Percentiles rank a stretch among this genome's conserved stretches.
phyloP scores from a whole-genome alignment of 495 filamentous ascomycete genomes.

The Mytilinidion resinicola region DNA sequence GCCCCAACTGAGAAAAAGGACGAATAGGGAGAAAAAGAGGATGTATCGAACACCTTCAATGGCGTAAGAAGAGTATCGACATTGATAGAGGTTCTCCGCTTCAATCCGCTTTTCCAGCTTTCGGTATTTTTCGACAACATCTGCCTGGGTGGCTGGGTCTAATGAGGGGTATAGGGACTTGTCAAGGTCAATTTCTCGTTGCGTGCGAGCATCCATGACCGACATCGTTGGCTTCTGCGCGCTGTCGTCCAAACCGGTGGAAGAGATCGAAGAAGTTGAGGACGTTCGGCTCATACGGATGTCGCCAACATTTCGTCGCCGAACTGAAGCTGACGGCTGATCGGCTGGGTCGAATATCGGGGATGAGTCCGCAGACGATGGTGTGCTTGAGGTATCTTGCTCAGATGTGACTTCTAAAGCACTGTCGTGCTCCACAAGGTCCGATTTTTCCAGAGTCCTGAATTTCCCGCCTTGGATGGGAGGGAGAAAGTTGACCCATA shows the following conservation, averaged over 20 bases:
- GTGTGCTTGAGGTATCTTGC: slow-evolving; percentile 40
- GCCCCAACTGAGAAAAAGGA: slow-evolving; percentile 58
- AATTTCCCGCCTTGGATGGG: slow-evolving; percentile 91
- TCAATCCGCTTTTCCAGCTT: slow-evolving; percentile 62
- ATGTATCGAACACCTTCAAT: slow-evolving; percentile 71
- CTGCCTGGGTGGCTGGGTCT: slow-evolving; percentile 66
- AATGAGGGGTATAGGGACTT: slow-evolving; percentile 75
- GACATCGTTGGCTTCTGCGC: slow-evolving; percentile 47
- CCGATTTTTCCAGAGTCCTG: slow-evolving; percentile 45
- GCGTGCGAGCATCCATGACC: slow-evolving; percentile 68
- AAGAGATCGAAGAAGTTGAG: slow-evolving; percentile 43
- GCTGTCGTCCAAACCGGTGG: slow-evolving; percentile 37
- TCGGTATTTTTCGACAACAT: slow-evolving; percentile 76
- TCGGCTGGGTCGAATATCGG: slow-evolving; percentile 36
- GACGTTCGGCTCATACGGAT: slow-evolving; percentile 14
- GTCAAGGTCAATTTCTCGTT: slow-evolving; percentile 68
- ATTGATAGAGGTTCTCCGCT: slow-evolving; percentile 72
- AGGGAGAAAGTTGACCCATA: slow-evolving; percentile 83
- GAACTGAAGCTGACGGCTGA: slow-evolving; percentile 1
- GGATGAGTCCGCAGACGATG: slow-evolving; percentile 41
- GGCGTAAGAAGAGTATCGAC: slow-evolving; percentile 77
- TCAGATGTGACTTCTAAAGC: slow-evolving; percentile 33
- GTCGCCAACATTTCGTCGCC: slow-evolving; percentile 8
- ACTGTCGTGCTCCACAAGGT: slow-evolving; percentile 33
- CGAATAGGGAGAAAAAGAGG: slow-evolving; percentile 56